A percentile compares a stretch with the other conserved stretches of the same genome.
phyloP scores from a whole-genome alignment of 106 monocot species.

The Apostasia shenzhenica region DNA sequence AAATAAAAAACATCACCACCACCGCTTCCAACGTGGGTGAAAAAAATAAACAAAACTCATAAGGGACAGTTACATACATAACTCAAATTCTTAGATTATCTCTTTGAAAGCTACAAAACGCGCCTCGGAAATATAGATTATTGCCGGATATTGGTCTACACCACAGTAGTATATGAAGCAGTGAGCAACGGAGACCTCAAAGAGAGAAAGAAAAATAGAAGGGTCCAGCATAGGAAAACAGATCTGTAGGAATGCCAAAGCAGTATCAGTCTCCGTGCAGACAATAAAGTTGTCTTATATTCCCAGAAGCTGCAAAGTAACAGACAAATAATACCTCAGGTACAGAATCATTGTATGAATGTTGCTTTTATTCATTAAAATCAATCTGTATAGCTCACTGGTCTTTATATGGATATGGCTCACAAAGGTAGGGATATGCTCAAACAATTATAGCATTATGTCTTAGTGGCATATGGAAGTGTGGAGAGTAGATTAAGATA shows the following conservation, averaged over 20 bases:
- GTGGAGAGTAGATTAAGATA: not conserved
- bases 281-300: slow-evolving; percentile 87
- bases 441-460: not conserved
- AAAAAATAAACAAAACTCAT: not conserved
- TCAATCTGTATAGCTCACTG: not conserved
- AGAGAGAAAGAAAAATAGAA: not conserved
- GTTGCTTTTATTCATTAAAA: not conserved
- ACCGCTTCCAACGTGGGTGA: not conserved
- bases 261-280: slow-evolving; percentile 59
- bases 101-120: not conserved
- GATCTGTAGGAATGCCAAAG: not conserved
- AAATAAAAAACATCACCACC: not conserved
- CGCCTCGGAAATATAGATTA: not conserved
- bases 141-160: not conserved
- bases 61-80: not conserved
- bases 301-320: slow-evolving; percentile 70
- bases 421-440: not conserved
- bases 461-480: not conserved
- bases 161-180: not conserved
- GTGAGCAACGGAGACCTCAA: not conserved
- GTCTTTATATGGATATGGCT: not conserved
- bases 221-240: not conserved
- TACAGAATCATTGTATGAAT: not conserved
- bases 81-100: not conserved
- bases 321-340: not conserved